These are phyloP conservation scores for Aspergillus calidoustus DNA, from an alignment of 2,329 filamentous ascomycete genomes.

Conservation along the genomic window DNA sequence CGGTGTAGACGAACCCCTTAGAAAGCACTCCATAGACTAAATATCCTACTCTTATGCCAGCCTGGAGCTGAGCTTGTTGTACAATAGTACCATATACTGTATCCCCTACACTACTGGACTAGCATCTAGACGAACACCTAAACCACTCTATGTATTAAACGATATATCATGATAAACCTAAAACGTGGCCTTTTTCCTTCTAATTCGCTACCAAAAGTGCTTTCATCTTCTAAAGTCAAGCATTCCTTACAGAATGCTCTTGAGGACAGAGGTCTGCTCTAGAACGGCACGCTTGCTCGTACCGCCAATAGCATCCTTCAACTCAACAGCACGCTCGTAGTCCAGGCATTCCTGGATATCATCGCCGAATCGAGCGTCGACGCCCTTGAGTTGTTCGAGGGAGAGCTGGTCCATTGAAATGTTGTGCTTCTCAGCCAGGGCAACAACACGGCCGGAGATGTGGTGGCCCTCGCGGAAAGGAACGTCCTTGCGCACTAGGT, in stretches of 20 bases:
- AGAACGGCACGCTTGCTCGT: slow-evolving; percentile 73
- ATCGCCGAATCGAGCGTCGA: slow-evolving; percentile 71
- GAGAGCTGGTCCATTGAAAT: slow-evolving; percentile 73
- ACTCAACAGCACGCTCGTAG: slow-evolving; percentile 82
- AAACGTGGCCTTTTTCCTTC: background rate
- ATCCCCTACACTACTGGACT: background rate
- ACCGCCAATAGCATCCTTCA: slow-evolving; percentile 75
- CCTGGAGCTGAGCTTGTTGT: background rate
- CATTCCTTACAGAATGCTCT: slow-evolving; percentile 52
- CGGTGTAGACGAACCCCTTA: no score
- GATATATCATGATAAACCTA: slow-evolving; percentile 7
- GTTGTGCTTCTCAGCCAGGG: slow-evolving; percentile 68
- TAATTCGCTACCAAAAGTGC: background rate
- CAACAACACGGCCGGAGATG: slow-evolving; percentile 73
- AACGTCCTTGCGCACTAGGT: slow-evolving; percentile 58
- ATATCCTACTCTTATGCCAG: background rate
- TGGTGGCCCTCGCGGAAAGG: slow-evolving; percentile 83
- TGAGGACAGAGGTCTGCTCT: slow-evolving; percentile 69
- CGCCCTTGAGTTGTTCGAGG: slow-evolving; percentile 67
- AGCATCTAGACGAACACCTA: background rate
- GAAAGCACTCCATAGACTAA: background rate
- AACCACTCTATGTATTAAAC: slow-evolving; percentile 13
- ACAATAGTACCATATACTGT: background rate
- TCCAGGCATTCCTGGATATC: slow-evolving; percentile 75
- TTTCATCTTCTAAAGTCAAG: background rate